Evolutionary conservation across 2,329 filamentous ascomycete genomes (phyloP), one percentile per base, ranked within the genome.

Genomic region (Diaporthe caulivora): DNA sequence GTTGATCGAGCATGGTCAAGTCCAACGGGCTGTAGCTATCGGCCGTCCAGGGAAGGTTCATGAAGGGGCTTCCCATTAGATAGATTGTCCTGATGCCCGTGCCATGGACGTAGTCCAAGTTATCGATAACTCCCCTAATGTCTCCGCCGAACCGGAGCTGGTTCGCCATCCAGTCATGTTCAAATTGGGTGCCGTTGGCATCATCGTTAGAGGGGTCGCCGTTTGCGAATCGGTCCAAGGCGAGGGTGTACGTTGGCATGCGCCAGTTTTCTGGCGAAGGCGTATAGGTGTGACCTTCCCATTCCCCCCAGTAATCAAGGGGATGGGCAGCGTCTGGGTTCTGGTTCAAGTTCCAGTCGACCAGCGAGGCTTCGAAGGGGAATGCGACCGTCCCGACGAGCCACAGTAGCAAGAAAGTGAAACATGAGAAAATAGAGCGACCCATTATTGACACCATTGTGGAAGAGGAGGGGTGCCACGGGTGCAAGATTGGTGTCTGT

Each of bases 131-230:
- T 26, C 89, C 89, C 74, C 82, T 80, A 18, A 89, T 81, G 78
- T 91, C 89, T 73, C 90, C 90, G 18, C 90, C 89, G 82, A 90
- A 88, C n/a, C 90, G 87, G 81, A 91, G 86, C 77, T 91, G 89
- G 69, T 88, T 91, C 54, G 86, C 88, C 75, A 84, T 85, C 70
- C 85, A 78, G 77, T 92, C 89, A 79, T 90, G 88, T 75, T 92
- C 90, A 79, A 88, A 92, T 2, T 83, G 75, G 0, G 89, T 91
- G 17, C 86, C 88, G 77, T 92, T 92, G 26, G 87, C 86, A 74
- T 91, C 87, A 77, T 92, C 89, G 77, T 92, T 92, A 17, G 85
- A 85, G 9, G 90, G 90, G 76, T 92, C 87, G 17, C 90, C 90
- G 76, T 92, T 91, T 34, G 90, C 88, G 77, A 89, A 92, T 72